phyloP scores from a whole-genome alignment of 495 filamentous ascomycete species.

The Amniculicola lignicola region DNA sequence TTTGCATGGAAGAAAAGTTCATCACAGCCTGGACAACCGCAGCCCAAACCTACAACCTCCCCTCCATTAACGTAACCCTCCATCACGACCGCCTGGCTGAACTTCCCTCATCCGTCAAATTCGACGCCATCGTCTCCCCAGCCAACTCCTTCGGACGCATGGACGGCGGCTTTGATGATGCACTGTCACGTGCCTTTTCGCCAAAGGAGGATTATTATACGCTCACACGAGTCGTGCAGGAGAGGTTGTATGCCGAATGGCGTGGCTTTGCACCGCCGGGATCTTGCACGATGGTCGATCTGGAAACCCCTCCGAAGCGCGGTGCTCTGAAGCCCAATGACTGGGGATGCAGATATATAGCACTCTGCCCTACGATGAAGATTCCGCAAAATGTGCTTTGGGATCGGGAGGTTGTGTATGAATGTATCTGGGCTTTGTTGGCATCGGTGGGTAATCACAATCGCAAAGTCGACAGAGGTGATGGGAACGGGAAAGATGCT shows the following conservation, averaged over 20 bases:
- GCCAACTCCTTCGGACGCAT: slow-evolving; percentile 53
- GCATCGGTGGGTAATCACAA: slow-evolving; percentile 49
- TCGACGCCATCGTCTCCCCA: slow-evolving; percentile 52
- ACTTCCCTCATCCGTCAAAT: slow-evolving; percentile 36
- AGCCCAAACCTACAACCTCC: slow-evolving; percentile 29
- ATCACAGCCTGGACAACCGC: slow-evolving; percentile 39
- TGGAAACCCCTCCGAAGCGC: too few species aligned
- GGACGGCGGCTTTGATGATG: slow-evolving; percentile 54
- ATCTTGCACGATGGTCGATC: slow-evolving; percentile 48
- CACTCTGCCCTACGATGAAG: slow-evolving; percentile 54
- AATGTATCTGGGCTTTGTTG: slow-evolving; percentile 53
- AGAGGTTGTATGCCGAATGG: slow-evolving; percentile 46
- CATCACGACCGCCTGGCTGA: slow-evolving; percentile 43
- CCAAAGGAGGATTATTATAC: slow-evolving; percentile 47
- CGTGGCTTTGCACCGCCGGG: slow-evolving; percentile 51
- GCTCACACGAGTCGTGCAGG: slow-evolving; percentile 39
- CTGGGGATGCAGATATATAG: slow-evolving; percentile 46
- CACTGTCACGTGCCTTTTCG: slow-evolving; percentile 50
- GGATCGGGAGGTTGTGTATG: slow-evolving; percentile 55
- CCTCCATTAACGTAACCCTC: slow-evolving; percentile 37
- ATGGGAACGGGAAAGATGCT: slow-evolving; percentile 2
- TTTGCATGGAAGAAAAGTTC: slow-evolving; percentile 41
- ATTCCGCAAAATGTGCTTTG: slow-evolving; percentile 44
- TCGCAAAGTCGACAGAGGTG: slow-evolving; percentile 14
- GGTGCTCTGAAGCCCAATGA: slow-evolving; percentile 34